A percentile compares a stretch with the other conserved stretches of the same genome.
Conservation (phyloP, 176 grass and related monocot species). For the Ensete ventricosum region DNA sequence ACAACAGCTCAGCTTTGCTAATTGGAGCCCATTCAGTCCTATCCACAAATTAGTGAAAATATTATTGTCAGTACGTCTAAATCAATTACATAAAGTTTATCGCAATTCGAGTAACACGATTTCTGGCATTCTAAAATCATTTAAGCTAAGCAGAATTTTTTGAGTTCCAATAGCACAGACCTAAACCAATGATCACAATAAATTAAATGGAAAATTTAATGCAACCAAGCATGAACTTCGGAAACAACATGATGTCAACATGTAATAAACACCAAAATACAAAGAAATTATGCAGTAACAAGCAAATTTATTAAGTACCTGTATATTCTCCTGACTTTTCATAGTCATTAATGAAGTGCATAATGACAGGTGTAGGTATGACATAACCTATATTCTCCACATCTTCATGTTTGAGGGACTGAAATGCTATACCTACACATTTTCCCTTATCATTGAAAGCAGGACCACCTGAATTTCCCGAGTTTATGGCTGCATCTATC, state of each 20-base stretch:
- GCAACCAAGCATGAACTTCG: no score
- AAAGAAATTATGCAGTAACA: neutral
- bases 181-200: no score
- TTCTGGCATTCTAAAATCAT: no score
- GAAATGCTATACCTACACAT: conserved; percentile 96
- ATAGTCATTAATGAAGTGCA: conserved; percentile 92
- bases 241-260: neutral
- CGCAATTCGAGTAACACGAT: no score
- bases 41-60: no score
- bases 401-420: conserved; percentile 99
- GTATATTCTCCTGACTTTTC: conserved; percentile 87
- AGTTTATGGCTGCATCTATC: conserved; percentile 99
- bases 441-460: conserved; percentile 94
- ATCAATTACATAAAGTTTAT: no score
- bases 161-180: no score
- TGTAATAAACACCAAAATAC: neutral
- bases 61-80: no score
- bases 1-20: no score
- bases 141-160: no score
- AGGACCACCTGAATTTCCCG: conserved; percentile 93
- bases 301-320: conserved; percentile 27
- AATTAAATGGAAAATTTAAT: no score
- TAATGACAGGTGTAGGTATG: conserved; percentile 94
- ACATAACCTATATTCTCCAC: conserved; percentile 98
- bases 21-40: no score